phyloP scores from a whole-genome alignment of 2,329 filamentous ascomycete genomes.

The Ophioceras dolichostomum region DNA sequence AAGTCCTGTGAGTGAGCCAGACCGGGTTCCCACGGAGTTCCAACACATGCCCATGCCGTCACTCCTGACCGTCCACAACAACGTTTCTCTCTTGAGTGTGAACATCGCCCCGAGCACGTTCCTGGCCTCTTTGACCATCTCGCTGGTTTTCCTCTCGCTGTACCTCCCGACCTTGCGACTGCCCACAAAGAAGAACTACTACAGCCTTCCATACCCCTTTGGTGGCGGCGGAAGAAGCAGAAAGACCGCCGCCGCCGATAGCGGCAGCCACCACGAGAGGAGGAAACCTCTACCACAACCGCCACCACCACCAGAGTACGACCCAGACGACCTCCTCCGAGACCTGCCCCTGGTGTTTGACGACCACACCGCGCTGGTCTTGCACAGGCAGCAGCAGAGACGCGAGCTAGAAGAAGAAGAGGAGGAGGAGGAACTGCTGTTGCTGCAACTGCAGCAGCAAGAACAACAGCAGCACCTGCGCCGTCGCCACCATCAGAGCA shows the following conservation, averaged over 20 bases:
- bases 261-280: slow-evolving; percentile 3
- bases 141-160: slow-evolving; percentile 37
- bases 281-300: slow-evolving; percentile 4
- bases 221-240: slow-evolving; percentile 6
- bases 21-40: too few relatives aligned
- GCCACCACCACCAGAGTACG: slow-evolving; percentile 3
- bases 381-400: slow-evolving; percentile 4
- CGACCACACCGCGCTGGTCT: slow-evolving; percentile 6
- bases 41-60: slow-evolving; percentile 34
- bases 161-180: slow-evolving; percentile 25
- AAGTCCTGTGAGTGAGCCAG: too few relatives aligned
- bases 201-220: slow-evolving; percentile 5
- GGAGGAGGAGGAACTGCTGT: slow-evolving; percentile 9
- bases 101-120: slow-evolving; percentile 46
- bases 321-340: slow-evolving; percentile 9
- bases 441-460: slow-evolving; percentile 9
- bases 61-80: slow-evolving; percentile 47
- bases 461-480: slow-evolving; percentile 9
- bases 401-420: slow-evolving; percentile 10
- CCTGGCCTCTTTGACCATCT: slow-evolving; percentile 35
- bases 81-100: slow-evolving; percentile 47
- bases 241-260: slow-evolving; percentile 1
- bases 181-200: slow-evolving; percentile 3
- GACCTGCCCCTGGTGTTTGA: slow-evolving; percentile 9
- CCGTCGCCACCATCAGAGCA: slow-evolving; percentile 18